Base-by-base conservation (phyloP, 1,284 basidiomycete genomes). In the Ceratobasidium theobromae region DNA sequence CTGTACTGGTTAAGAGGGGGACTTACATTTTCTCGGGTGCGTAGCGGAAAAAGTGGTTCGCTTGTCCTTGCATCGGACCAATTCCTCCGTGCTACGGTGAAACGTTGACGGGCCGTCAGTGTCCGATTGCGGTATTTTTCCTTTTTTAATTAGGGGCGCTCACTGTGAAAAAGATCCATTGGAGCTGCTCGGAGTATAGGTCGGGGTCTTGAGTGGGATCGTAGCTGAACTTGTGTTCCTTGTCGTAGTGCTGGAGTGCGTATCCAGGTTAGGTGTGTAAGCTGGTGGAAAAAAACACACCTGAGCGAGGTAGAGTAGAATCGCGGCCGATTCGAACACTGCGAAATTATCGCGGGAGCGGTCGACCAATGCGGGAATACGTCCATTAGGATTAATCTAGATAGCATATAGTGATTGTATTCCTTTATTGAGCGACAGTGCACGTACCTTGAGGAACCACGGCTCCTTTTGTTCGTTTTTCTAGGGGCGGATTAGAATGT, bases 111-210 rank as follows among this genome's bases (percentile, higher is more conserved):
- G 5, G 14, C 9, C 18, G 11, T 28, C 9, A 46, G 14, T 12
- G 18, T 8, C n/a, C n/a, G n/a, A n/a, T n/a, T n/a, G n/a, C n/a
- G n/a, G n/a, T n/a, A n/a, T n/a, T n/a, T n/a, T n/a, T n/a, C n/a
- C n/a, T n/a, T n/a, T n/a, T n/a, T n/a, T n/a, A n/a, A n/a, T n/a
- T n/a, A n/a, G n/a, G n/a, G n/a, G 40, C n/a, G 33, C 83, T 69
- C 71, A 84, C 84, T 40, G 82, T 80, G 70, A 89, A 93, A 77
- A 91, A 89, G 52, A 92, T 86, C 91, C 90, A 93, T 72, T 89
- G 87, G 18, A 89, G 72, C 74, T 84, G 80, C 74, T 86, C 82
- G 72, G 83, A 85, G 71, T 70, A 78, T 69, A 81, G 77, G 28
- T 81, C 75, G 11, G 81, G 76, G 23, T 79, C 73, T 43, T 77